phyloP scores from a whole-genome alignment of 148 eudicot genomes.

The Arbutus unedo region DNA sequence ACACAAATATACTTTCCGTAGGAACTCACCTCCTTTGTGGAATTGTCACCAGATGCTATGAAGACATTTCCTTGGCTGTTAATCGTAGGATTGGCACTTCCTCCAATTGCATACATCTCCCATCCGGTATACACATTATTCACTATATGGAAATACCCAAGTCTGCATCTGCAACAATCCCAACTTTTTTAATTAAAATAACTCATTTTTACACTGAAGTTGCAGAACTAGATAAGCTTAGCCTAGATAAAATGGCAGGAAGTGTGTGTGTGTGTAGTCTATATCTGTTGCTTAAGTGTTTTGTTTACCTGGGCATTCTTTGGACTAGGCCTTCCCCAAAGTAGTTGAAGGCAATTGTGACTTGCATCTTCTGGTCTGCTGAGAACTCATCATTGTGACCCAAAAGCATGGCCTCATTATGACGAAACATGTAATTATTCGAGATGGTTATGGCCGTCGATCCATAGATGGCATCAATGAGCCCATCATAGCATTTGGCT shows the following conservation, averaged over 20 bases:
- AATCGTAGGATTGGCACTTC: conserved; percentile 27
- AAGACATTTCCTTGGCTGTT: conserved; percentile 30
- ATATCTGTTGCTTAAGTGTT: background rate
- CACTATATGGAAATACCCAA: conserved; percentile 27
- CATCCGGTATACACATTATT: conserved; percentile 25
- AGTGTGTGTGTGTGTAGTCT: background rate
- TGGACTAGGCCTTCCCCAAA: conserved; percentile 29
- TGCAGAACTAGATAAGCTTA: background rate
- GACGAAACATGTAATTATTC: conserved; percentile 25
- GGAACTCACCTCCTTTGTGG: conserved; percentile 23
- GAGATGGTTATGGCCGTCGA: conserved; percentile 25
- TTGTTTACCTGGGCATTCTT: conserved; percentile 26
- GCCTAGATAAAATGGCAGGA: background rate
- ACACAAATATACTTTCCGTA: background rate
- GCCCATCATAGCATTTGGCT: conserved; percentile 19
- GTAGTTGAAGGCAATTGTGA: conserved; percentile 28
- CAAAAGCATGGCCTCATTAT: conserved; percentile 26
- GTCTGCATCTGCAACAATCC: conserved; percentile 25
- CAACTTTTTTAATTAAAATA: background rate
- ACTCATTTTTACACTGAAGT: background rate
- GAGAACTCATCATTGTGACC: conserved; percentile 25
- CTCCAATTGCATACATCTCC: conserved; percentile 30
- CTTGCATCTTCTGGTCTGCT: conserved; percentile 25
- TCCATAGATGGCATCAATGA: conserved; percentile 22
- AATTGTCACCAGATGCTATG: conserved; percentile 15